phyloP scores from a whole-genome alignment of 163 green algal genomes.

The Prototheca stagnorum region DNA sequence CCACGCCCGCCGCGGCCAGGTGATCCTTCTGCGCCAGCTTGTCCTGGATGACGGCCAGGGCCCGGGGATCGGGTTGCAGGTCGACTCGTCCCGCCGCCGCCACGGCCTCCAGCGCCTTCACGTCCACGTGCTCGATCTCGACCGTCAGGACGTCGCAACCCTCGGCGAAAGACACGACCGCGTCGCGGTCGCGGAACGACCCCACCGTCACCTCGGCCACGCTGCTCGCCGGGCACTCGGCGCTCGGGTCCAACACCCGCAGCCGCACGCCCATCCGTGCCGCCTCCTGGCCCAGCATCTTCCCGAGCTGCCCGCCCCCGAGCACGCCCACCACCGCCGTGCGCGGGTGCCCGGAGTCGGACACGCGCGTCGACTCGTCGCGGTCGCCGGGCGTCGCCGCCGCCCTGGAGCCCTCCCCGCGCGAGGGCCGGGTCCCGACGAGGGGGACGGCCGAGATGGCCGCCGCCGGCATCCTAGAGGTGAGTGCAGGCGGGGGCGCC shows the following conservation, averaged over 20 bases:
- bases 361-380: too few relatives aligned
- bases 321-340: conserved; percentile 67
- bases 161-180: conserved; percentile 33
- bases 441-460: too few relatives aligned
- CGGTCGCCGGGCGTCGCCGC: too few relatives aligned
- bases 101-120: conserved; percentile 52
- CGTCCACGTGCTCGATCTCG: conserved; percentile 97
- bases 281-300: conserved; percentile 87
- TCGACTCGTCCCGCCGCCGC: conserved; percentile 37
- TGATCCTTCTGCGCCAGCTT: conserved; percentile 92
- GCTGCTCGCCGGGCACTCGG: conserved; percentile 54
- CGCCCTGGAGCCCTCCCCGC: conserved; percentile 20
- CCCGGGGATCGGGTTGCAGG: conserved; percentile 57
- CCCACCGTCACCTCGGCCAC: conserved; percentile 60
- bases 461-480: too few relatives aligned
- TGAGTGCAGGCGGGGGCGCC: too few relatives aligned
- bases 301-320: conserved; percentile 87
- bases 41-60: conserved; percentile 74
- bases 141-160: conserved; percentile 81
- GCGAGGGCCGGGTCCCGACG: not conserved
- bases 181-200: conserved; percentile 61
- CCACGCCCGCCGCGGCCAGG: conserved; percentile 55
- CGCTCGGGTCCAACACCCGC: conserved; percentile 73
- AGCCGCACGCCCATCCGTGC: conserved; percentile 74
- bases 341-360: too few relatives aligned